A percentile compares a stretch with the other conserved stretches of the same genome.
Conservation (phyloP, 2,329 filamentous ascomycete genomes). For the Xylariaceae sp. region DNA sequence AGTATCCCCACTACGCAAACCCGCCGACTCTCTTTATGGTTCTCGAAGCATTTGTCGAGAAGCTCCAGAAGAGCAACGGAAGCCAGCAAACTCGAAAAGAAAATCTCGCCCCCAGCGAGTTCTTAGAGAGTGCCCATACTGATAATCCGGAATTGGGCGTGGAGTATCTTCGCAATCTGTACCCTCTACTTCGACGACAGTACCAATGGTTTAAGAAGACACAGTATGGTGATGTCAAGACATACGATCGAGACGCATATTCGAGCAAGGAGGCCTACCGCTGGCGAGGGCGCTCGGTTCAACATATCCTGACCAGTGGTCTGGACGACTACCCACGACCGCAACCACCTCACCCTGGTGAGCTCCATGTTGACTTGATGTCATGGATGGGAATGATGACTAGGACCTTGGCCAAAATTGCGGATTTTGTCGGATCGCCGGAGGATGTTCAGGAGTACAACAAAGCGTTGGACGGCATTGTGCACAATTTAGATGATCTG, state of each 20-base stretch:
- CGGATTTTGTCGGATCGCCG: constrained; percentile 64
- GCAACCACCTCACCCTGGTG: constrained; percentile 89
- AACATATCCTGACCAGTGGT: constrained; percentile 87
- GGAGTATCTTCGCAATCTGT: constrained; percentile 25
- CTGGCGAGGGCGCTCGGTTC: constrained; percentile 85
- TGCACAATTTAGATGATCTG: constrained; percentile 82
- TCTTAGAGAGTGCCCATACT: constrained; percentile 59
- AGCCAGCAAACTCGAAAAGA: constrained; percentile 40
- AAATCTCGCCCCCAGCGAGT: constrained; percentile 33
- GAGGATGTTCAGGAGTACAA: constrained; percentile 74
- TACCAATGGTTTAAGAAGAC: constrained; percentile 95
- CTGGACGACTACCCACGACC: constrained; percentile 94
- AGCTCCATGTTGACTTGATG: constrained; percentile 91
- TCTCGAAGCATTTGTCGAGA: constrained; percentile 78
- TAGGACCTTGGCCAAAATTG: constrained; percentile 76
- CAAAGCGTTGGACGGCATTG: constrained; percentile 70
- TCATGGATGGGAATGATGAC: constrained; percentile 98
- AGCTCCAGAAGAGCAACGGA: constrained; percentile 57
- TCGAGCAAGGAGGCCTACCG: constrained; percentile 90
- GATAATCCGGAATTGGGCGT: constrained; percentile 42
- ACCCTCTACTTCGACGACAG: constrained; percentile 77
- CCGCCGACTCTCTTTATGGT: constrained; percentile 92
- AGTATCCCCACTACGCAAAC: constrained; percentile 97
- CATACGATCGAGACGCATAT: constrained; percentile 85
- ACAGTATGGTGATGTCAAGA: constrained; percentile 82